These are phyloP conservation scores for Urtica urens DNA, from an alignment of 306 rosid species.

Conservation along the genomic window DNA sequence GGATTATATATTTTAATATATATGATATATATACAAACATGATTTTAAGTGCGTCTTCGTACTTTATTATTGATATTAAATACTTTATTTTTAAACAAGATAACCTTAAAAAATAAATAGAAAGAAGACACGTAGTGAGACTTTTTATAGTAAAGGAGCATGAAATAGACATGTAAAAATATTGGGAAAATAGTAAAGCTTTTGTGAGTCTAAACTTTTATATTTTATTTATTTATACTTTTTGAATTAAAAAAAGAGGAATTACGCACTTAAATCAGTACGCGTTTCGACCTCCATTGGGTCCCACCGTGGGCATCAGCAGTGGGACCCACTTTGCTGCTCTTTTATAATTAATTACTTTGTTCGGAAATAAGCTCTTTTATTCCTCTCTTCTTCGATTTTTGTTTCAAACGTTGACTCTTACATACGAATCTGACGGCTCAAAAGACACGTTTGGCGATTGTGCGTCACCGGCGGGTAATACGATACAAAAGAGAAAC, in stretches of 20 bases:
- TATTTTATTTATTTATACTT: too few species aligned
- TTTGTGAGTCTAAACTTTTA: too few species aligned
- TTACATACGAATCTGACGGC: conserved; percentile 16
- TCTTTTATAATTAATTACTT: neutral
- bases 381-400: too few species aligned
- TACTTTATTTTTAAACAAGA: too few species aligned
- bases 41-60: too few species aligned
- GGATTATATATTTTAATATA: too few species aligned
- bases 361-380: too few species aligned
- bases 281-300: conserved; percentile 13
- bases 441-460: conserved; percentile 1
- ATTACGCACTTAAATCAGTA: neutral
- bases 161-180: too few species aligned
- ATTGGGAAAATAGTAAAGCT: too few species aligned
- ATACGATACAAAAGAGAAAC: neutral
- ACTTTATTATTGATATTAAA: too few species aligned
- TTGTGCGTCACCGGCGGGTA: conserved; percentile 15
- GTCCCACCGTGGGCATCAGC: neutral
- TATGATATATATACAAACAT: too few species aligned
- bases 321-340: neutral
- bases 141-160: conserved; percentile 2
- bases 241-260: neutral
- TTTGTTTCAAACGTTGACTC: conserved; percentile 5
- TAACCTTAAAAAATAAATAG: neutral
- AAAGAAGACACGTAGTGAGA: neutral